These are phyloP conservation scores for Saccharomycopsis crataegensis DNA, from an alignment of 1,139 yeast species.

Conservation along the genomic window DNA sequence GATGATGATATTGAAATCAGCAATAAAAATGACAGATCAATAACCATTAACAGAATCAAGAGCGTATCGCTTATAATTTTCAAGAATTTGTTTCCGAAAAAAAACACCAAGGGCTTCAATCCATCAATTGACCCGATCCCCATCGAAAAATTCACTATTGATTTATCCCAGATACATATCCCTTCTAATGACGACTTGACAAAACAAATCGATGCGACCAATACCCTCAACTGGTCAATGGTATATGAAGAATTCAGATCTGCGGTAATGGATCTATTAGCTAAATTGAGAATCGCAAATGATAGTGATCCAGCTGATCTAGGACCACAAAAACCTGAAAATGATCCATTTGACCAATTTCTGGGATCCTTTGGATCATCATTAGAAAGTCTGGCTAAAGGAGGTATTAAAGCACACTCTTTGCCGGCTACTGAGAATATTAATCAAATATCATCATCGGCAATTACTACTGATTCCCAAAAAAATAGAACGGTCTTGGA, in stretches of 20 bases:
- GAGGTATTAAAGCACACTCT: too few relatives aligned
- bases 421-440: too few relatives aligned
- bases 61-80: constrained; percentile 15
- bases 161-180: constrained; percentile 6
- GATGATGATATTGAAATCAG: neutral
- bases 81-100: neutral
- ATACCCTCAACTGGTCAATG: constrained; percentile 9
- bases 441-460: too few relatives aligned
- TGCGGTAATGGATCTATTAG: constrained; percentile 6
- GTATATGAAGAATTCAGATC: constrained; percentile 11
- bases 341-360: neutral
- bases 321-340: constrained; percentile 2
- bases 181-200: neutral
- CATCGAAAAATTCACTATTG: constrained; percentile 12
- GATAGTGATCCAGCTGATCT: neutral
- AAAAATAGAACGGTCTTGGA: too few relatives aligned
- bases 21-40: neutral
- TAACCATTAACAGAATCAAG: constrained; percentile 7
- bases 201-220: neutral
- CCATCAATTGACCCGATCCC: neutral
- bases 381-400: too few relatives aligned
- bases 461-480: neutral
- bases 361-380: neutral
- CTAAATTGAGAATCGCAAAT: neutral
- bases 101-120: neutral